A percentile compares a stretch with the other conserved stretches of the same genome.
Evolutionary conservation across 2,329 filamentous ascomycete genomes (phyloP).

Genomic region (Ceratocystis ficicola): DNA sequence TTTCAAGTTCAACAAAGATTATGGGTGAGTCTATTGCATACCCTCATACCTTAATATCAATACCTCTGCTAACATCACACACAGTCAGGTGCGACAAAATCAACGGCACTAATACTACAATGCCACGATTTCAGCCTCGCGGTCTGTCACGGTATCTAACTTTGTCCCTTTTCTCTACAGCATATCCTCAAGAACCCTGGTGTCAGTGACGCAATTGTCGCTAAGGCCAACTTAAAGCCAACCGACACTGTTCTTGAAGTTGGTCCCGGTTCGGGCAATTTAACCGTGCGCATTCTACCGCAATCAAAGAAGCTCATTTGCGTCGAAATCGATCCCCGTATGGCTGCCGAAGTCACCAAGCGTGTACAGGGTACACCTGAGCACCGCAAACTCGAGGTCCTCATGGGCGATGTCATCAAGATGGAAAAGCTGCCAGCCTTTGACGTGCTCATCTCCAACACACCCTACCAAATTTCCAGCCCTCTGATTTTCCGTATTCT

Average conservation of each 20-base stretch:
- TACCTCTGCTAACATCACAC: no score
- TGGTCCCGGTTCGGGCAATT: slow-evolving; percentile 75
- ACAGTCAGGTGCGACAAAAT: slow-evolving; percentile 16
- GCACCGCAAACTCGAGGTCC: slow-evolving; percentile 71
- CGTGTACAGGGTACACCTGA: slow-evolving; percentile 82
- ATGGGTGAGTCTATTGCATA: slow-evolving; percentile 38
- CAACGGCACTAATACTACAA: not conserved
- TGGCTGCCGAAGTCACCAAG: slow-evolving; percentile 91
- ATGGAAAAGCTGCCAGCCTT: slow-evolving; percentile 62
- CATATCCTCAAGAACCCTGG: slow-evolving; percentile 91
- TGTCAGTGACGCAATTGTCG: slow-evolving; percentile 57
- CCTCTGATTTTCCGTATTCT: slow-evolving; percentile 87
- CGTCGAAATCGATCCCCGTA: slow-evolving; percentile 87
- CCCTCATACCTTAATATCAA: no score
- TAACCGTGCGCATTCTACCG: slow-evolving; percentile 81
- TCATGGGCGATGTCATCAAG: slow-evolving; percentile 86
- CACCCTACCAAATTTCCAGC: slow-evolving; percentile 69
- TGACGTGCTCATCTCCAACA: slow-evolving; percentile 66
- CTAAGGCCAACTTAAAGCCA: slow-evolving; percentile 78
- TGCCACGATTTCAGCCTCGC: not conserved
- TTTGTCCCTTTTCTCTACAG: slow-evolving; percentile 29
- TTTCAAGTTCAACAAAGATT: slow-evolving; percentile 92
- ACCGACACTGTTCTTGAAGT: slow-evolving; percentile 86
- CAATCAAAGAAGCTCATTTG: slow-evolving; percentile 71
- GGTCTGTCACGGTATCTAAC: not conserved